These are phyloP conservation scores for Chlorella sp. DNA, from an alignment of 139 green algal species.

Conservation along the genomic window DNA sequence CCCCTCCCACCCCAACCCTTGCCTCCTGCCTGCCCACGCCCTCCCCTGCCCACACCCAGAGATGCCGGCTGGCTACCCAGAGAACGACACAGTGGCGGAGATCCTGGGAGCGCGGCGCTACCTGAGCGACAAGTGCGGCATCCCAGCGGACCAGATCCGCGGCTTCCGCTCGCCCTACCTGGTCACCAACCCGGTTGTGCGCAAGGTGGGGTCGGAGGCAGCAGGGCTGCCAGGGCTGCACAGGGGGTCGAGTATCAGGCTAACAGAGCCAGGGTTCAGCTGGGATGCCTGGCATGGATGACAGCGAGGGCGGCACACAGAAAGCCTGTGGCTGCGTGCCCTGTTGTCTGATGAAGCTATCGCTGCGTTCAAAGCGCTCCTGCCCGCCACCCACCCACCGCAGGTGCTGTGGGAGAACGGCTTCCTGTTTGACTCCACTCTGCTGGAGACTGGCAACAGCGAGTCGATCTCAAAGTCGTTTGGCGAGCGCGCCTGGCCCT, in stretches of 20 bases:
- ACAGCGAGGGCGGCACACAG: no score
- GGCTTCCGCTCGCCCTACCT: conserved; percentile 22
- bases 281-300: no score
- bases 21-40: not conserved
- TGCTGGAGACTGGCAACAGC: not conserved
- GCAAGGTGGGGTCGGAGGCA: not conserved
- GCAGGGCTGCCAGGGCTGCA: no score
- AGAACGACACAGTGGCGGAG: conserved; percentile 6
- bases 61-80: not conserved
- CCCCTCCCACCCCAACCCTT: no score
- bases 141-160: conserved; percentile 6
- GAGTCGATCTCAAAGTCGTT: conserved; percentile 14
- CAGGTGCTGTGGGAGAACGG: conserved; percentile 14
- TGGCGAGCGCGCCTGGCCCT: conserved; percentile 16
- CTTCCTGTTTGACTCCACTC: conserved; percentile 15
- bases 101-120: not conserved
- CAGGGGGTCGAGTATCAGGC: no score
- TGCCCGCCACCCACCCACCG: not conserved
- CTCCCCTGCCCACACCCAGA: not conserved
- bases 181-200: conserved; percentile 9
- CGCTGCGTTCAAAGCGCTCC: no score
- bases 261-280: no score
- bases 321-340: no score
- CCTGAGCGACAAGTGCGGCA: conserved; percentile 23
- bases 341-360: no score